Evolutionary conservation across 73 alveolate species (phyloP).

Genomic region (Paramecium caudatum): DNA sequence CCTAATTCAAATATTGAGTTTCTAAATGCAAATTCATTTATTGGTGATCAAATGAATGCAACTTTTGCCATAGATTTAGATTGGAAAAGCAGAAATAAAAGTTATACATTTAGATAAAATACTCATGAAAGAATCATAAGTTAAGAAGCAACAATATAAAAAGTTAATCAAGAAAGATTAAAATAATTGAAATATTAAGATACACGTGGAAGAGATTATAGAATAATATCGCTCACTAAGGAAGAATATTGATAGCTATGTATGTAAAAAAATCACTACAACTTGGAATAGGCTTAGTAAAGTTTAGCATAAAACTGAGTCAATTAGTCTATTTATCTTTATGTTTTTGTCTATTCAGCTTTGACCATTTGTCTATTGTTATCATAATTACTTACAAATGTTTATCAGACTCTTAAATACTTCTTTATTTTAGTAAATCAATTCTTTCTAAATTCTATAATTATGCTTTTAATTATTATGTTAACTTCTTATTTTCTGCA

Average conservation of each 20-base stretch:
- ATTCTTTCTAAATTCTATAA: conserved; percentile 57
- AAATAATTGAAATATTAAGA: background rate
- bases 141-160: background rate
- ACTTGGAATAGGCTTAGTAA: conserved; percentile 13
- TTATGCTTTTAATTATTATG: conserved; percentile 55
- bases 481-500: background rate
- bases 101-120: background rate
- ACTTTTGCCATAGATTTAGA: background rate
- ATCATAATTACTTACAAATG: background rate
- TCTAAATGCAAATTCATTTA: background rate
- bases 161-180: background rate
- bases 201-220: background rate
- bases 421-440: conserved; percentile 26
- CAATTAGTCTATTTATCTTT: background rate
- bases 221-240: background rate
- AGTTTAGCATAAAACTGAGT: conserved; percentile 15
- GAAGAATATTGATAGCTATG: background rate
- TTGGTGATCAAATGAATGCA: conserved; percentile 32
- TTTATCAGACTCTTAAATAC: conserved; percentile 18
- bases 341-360: background rate
- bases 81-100: background rate
- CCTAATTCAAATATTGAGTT: background rate
- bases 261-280: conserved; percentile 40
- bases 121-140: conserved; percentile 18
- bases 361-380: background rate